A percentile compares a stretch with the other conserved stretches of the same genome.
phyloP scores from a whole-genome alignment of 2,329 filamentous ascomycete genomes.

The Cytospora chrysosperma region DNA sequence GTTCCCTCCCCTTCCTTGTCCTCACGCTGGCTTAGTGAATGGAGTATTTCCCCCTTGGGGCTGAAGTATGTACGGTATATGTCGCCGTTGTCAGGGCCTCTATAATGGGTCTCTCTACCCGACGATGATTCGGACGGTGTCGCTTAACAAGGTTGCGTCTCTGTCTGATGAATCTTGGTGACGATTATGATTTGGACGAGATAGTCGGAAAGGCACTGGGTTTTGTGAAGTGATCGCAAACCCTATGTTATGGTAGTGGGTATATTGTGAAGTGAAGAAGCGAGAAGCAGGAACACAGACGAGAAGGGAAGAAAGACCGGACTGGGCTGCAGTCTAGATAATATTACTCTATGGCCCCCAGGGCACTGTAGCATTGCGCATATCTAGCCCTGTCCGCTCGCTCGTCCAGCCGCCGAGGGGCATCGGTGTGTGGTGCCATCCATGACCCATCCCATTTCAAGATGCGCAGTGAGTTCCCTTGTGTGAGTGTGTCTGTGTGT shows the following conservation, averaged over 20 bases:
- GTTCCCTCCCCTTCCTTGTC: background rate
- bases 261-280: constrained; percentile 3
- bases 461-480: background rate
- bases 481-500: no score
- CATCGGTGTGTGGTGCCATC: constrained; percentile 8
- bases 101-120: background rate
- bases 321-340: constrained; percentile 20
- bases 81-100: background rate
- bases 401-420: constrained; percentile 17
- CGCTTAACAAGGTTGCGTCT: background rate
- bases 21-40: background rate
- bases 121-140: background rate
- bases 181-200: background rate
- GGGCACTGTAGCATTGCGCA: constrained; percentile 1
- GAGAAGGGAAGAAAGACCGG: constrained; percentile 1
- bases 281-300: constrained; percentile 1
- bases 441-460: no score
- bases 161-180: background rate
- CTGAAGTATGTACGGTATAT: background rate
- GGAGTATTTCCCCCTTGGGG: no score
- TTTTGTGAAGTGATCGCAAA: background rate
- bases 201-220: background rate
- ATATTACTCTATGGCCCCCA: constrained; percentile 13
- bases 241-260: constrained; percentile 2
- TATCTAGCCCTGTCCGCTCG: constrained; percentile 13